Conservation (phyloP, 2,329 filamentous ascomycete species). For the Xylariales sp. region DNA sequence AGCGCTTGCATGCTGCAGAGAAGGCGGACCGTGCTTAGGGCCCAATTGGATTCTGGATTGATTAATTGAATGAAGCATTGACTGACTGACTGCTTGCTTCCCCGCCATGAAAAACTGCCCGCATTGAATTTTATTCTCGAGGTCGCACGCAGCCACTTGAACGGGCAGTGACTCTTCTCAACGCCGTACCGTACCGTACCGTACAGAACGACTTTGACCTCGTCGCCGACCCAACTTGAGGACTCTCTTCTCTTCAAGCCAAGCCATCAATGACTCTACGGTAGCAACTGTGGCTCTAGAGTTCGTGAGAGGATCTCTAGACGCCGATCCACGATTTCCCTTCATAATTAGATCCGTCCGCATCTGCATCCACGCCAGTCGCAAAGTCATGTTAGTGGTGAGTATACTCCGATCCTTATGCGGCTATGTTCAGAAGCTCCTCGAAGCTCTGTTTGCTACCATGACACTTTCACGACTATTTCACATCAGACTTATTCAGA, state of each 20-base stretch:
- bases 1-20: too few species aligned
- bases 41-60: too few species aligned
- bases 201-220: too few species aligned
- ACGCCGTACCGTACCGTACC: slow-evolving; percentile 22
- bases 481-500: too few species aligned
- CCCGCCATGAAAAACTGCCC: slow-evolving; percentile 8
- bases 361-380: slow-evolving; percentile 5
- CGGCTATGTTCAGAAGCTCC: too few species aligned
- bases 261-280: slow-evolving; percentile 53
- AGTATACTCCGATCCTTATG: too few species aligned
- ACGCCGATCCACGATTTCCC: slow-evolving; percentile 47
- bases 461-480: too few species aligned
- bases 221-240: too few species aligned
- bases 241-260: slow-evolving; percentile 9
- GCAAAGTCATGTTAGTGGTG: slow-evolving; percentile 26
- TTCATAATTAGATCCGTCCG: slow-evolving; percentile 1
- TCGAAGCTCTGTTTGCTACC: too few species aligned
- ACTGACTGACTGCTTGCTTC: too few species aligned
- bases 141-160: slow-evolving; percentile 10
- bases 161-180: slow-evolving; percentile 20
- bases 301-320: slow-evolving; percentile 75
- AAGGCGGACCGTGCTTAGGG: too few species aligned
- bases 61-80: too few species aligned
- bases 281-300: slow-evolving; percentile 73
- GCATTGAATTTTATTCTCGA: slow-evolving; percentile 4